Percentiles rank a stretch among this genome's conserved stretches.
phyloP scores from a whole-genome alignment of 2,329 filamentous ascomycete species.

The Aotearoamyces nothofagi region DNA sequence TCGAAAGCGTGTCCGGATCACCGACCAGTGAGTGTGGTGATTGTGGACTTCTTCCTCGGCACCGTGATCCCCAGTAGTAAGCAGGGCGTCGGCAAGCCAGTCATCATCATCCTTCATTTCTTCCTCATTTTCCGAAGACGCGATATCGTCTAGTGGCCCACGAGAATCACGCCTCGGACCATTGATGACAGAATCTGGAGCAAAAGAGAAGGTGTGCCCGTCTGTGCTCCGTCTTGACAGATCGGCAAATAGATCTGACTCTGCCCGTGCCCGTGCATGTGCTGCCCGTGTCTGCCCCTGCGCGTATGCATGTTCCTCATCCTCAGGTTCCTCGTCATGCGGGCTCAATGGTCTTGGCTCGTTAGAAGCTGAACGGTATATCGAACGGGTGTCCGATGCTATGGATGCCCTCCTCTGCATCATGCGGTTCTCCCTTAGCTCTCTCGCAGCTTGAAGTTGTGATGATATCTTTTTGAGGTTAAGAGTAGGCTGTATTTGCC shows the following conservation, averaged over 20 bases:
- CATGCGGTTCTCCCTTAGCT: constrained; percentile 10
- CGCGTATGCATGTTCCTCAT: not conserved
- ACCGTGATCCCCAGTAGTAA: constrained; percentile 9
- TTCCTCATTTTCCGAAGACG: too few relatives aligned
- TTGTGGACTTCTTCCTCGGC: constrained; percentile 14
- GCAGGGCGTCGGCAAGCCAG: constrained; percentile 9
- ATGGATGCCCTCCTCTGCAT: too few relatives aligned
- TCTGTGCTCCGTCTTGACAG: too few relatives aligned
- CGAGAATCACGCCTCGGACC: constrained; percentile 4
- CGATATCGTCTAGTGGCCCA: too few relatives aligned
- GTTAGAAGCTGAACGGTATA: too few relatives aligned
- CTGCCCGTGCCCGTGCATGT: too few relatives aligned
- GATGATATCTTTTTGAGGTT: constrained; percentile 8
- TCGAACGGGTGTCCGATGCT: too few relatives aligned
- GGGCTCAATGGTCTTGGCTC: not conserved
- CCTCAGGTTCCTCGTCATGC: not conserved
- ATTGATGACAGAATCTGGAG: not conserved
- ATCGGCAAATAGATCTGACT: too few relatives aligned
- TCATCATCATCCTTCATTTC: constrained; percentile 9
- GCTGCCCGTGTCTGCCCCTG: too few relatives aligned
- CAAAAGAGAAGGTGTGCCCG: not conserved
- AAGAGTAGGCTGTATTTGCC: constrained; percentile 21
- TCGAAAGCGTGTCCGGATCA: constrained; percentile 31
- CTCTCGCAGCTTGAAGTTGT: constrained; percentile 10
- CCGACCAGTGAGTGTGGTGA: constrained; percentile 24